Base-by-base conservation (phyloP, 2,329 filamentous ascomycete species). In the Elsinoe fawcettii region DNA sequence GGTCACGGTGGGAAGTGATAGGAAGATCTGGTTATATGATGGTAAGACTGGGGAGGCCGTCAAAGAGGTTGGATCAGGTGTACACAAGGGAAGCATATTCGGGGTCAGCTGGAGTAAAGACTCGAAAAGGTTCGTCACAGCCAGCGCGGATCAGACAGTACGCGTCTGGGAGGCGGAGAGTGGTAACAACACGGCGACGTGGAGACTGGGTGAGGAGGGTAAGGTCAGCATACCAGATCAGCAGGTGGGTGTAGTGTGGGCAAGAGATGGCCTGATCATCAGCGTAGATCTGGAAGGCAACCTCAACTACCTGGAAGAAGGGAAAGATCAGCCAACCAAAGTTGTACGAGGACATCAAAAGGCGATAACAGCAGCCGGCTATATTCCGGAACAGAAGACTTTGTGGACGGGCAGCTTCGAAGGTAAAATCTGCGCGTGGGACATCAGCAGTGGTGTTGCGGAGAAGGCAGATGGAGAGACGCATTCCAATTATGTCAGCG, bases 171-270 rank as follows among this genome's bases (percentile, higher is more conserved):
- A 97, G 67, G 84, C 83, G 2, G 89, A 95, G 68, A 78, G 84
- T 12, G 89, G 87, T 32, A 87, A 87, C 68, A 82, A 82, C 18
- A 77, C 86, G 6, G 88, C 95, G 70, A 88, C 82, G 23, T 99
- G 93, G 93, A 82, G 82, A 62, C 81, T 97, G 69, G 90, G 91
- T 20, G 83, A 82, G 30, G 86, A 91, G 41, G 85, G 85, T 14
- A 76, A 75, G 44, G 80, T 85, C 60, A 90, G 82, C 67, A 77
- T 96, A 36, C 79, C 80, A 2, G 81, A 96, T 68, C 93, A 99
- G 71, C 93, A 99, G 69, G 89, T 97, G 30, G 93, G 93, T 55
- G 90, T 99, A 5, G 89, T 93, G 8, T 95, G 90, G 84, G 89
- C 91, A 1, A 87, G 77, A 55, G 93, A 99, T 69, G 89, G 87